Percentiles rank a stretch among this genome's conserved stretches.
These are phyloP conservation scores for Fusarium sp. DNA, from an alignment of 2,329 filamentous ascomycete species.

Conservation along the genomic window DNA sequence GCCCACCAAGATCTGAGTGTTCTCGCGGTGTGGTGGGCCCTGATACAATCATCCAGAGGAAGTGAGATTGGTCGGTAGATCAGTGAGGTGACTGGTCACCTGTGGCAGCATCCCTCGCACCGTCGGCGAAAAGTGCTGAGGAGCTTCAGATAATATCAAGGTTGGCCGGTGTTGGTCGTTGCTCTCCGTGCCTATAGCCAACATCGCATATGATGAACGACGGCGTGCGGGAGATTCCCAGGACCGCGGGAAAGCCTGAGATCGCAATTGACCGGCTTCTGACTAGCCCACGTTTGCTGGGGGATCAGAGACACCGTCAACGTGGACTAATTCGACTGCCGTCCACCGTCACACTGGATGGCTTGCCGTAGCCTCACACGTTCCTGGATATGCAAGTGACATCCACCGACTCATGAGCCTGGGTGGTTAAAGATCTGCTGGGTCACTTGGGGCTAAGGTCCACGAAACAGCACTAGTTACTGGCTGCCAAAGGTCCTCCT, in stretches of 20 bases:
- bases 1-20: slow-evolving; percentile 45
- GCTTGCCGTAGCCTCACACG: slow-evolving; percentile 48
- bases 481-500: slow-evolving; percentile 27
- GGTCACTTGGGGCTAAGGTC: slow-evolving; percentile 32
- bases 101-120: slow-evolving; percentile 21
- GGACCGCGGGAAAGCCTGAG: slow-evolving; percentile 42
- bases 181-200: slow-evolving; percentile 9
- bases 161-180: slow-evolving; percentile 19
- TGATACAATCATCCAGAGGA: slow-evolving; percentile 33
- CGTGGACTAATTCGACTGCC: slow-evolving; percentile 43
- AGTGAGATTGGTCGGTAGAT: slow-evolving; percentile 46
- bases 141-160: slow-evolving; percentile 10
- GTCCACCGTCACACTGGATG: slow-evolving; percentile 43
- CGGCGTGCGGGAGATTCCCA: slow-evolving; percentile 46
- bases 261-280: slow-evolving; percentile 42
- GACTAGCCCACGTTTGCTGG: slow-evolving; percentile 42
- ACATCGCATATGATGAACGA: slow-evolving; percentile 32
- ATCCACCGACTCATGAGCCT: slow-evolving; percentile 44
- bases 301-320: slow-evolving; percentile 43
- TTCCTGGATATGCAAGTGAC: slow-evolving; percentile 48
- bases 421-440: slow-evolving; percentile 36
- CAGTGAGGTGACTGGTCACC: slow-evolving; percentile 44
- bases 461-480: slow-evolving; percentile 37
- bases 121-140: slow-evolving; percentile 14
- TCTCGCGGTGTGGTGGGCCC: slow-evolving; percentile 39